Evolutionary conservation across 1,284 basidiomycete species (phyloP).

Genomic region (Cutaneotrichosporon cavernicola): DNA sequence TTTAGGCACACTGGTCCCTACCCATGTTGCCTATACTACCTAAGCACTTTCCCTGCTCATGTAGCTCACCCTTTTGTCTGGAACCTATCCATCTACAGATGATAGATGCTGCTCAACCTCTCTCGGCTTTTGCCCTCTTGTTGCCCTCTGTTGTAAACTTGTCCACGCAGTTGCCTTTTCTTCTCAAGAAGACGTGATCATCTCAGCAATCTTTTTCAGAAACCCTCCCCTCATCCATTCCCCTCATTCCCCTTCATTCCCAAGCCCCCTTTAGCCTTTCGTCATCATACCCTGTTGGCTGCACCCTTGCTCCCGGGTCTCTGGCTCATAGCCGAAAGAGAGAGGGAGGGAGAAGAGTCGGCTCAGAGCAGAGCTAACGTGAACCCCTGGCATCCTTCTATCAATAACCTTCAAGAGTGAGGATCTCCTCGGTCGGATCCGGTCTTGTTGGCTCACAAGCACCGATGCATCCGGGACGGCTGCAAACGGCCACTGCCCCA

Average conservation of each 20-base stretch:
- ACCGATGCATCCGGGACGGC: conserved; percentile 1
- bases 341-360: not conserved
- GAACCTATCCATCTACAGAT: too few species aligned
- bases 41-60: too few species aligned
- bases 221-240: not conserved
- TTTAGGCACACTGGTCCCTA: too few species aligned
- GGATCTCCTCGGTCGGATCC: not conserved
- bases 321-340: too few species aligned
- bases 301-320: not conserved
- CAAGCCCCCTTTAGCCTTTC: not conserved
- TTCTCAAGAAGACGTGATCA: too few species aligned
- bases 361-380: not conserved
- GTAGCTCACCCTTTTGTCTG: too few species aligned
- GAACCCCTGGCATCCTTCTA: not conserved
- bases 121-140: too few species aligned
- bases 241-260: not conserved
- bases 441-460: not conserved
- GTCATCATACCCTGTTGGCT: not conserved
- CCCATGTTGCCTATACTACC: too few species aligned
- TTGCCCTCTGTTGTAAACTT: too few species aligned
- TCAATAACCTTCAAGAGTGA: not conserved
- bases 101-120: too few species aligned
- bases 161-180: too few species aligned
- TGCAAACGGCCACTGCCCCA: not conserved
- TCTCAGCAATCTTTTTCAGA: not conserved